These are phyloP conservation scores for Alternaria sp. DNA, from an alignment of 2,329 filamentous ascomycete species.

Conservation along the genomic window DNA sequence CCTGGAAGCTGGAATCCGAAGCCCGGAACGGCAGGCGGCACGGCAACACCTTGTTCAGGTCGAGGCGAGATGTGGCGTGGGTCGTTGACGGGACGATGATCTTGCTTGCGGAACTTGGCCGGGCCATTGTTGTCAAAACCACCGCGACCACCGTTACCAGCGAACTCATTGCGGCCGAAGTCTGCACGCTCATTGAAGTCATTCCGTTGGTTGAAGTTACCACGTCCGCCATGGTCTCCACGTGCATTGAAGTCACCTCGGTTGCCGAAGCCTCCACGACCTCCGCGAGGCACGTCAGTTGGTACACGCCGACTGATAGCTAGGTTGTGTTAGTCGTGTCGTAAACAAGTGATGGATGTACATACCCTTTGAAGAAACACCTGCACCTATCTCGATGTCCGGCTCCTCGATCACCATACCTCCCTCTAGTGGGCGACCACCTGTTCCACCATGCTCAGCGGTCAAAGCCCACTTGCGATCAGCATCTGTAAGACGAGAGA, in stretches of 20 bases:
- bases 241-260: slow-evolving; percentile 8
- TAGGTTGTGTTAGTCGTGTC: slow-evolving; percentile 23
- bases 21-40: slow-evolving; percentile 61
- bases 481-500: slow-evolving; percentile 89
- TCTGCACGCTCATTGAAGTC: slow-evolving; percentile 10
- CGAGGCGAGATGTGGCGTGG: slow-evolving; percentile 44
- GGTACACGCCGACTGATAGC: slow-evolving; percentile 47
- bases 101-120: slow-evolving; percentile 38
- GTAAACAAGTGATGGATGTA: background rate
- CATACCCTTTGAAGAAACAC: slow-evolving; percentile 88
- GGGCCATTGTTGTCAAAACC: slow-evolving; percentile 21
- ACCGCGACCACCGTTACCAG: slow-evolving; percentile 12
- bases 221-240: slow-evolving; percentile 21
- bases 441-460: slow-evolving; percentile 91
- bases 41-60: slow-evolving; percentile 53
- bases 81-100: slow-evolving; percentile 33
- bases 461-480: slow-evolving; percentile 97
- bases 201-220: slow-evolving; percentile 22
- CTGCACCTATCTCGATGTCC: slow-evolving; percentile 97
- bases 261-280: slow-evolving; percentile 14
- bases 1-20: slow-evolving; percentile 59
- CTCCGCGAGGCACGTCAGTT: slow-evolving; percentile 37
- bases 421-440: slow-evolving; percentile 77
- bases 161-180: slow-evolving; percentile 11
- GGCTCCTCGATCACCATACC: slow-evolving; percentile 95